Conservation (phyloP, 495 filamentous ascomycete genomes). For the Neurospora sp. region DNA sequence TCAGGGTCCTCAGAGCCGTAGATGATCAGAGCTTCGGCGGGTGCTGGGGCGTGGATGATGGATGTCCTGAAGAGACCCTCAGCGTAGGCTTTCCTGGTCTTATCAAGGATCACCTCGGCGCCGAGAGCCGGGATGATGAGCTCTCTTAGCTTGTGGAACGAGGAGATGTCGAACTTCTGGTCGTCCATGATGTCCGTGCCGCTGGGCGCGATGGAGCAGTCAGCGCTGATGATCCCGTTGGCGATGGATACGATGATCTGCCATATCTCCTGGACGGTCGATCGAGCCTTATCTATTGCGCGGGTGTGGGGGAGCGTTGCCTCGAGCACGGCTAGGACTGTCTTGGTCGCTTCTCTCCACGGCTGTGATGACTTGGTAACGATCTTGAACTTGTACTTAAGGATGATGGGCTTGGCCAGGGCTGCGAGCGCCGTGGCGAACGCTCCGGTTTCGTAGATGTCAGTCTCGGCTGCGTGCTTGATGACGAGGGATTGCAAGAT, state of each 20-base stretch:
- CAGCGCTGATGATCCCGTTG: slow-evolving; percentile 50
- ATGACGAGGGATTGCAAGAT: slow-evolving; percentile 56
- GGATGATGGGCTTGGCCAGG: slow-evolving; percentile 54
- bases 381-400: slow-evolving; percentile 63
- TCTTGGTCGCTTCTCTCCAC: slow-evolving; percentile 72
- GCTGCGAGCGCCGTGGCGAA: slow-evolving; percentile 50
- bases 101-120: slow-evolving; percentile 49
- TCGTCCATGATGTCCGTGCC: slow-evolving; percentile 44
- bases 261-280: slow-evolving; percentile 46
- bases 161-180: slow-evolving; percentile 69
- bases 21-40: slow-evolving; percentile 49
- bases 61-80: slow-evolving; percentile 73
- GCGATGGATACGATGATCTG: slow-evolving; percentile 47
- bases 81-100: slow-evolving; percentile 58
- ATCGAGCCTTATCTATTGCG: slow-evolving; percentile 39
- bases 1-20: slow-evolving; percentile 8
- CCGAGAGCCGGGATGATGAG: slow-evolving; percentile 72
- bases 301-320: slow-evolving; percentile 54
- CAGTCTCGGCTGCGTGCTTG: slow-evolving; percentile 48
- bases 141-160: slow-evolving; percentile 56
- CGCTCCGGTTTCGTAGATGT: slow-evolving; percentile 57
- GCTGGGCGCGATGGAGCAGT: slow-evolving; percentile 32
- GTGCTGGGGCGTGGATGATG: slow-evolving; percentile 62
- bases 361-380: slow-evolving; percentile 48
- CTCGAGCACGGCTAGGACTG: slow-evolving; percentile 57